These are phyloP conservation scores for Carnegiea gigantea DNA, from an alignment of 179 eudicot species.

Conservation along the genomic window DNA sequence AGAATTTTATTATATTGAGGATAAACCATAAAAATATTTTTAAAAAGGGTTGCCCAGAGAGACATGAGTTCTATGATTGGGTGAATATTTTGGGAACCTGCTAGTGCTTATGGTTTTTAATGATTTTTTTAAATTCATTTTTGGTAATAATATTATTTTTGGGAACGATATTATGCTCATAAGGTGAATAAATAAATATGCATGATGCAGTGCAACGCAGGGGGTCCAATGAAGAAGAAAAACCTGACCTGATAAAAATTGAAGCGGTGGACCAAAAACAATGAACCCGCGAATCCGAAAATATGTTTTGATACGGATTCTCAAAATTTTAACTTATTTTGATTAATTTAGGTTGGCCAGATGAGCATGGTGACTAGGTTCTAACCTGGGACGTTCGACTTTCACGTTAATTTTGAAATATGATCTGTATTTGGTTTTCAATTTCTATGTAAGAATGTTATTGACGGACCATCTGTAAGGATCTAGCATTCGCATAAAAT, in stretches of 20 bases:
- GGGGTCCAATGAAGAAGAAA: constrained; percentile 29
- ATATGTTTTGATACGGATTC: constrained; percentile 25
- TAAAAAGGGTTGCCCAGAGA: not conserved
- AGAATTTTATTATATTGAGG: constrained; percentile 15
- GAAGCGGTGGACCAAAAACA: constrained; percentile 32
- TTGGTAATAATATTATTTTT: not conserved
- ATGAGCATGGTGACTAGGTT: too few species aligned
- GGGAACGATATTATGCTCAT: not conserved
- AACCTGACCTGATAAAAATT: constrained; percentile 4
- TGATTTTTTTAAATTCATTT: not conserved
- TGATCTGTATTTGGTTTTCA: too few species aligned
- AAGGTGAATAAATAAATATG: not conserved
- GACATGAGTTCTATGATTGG: constrained; percentile 28
- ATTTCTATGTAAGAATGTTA: too few species aligned
- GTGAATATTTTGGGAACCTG: constrained; percentile 28
- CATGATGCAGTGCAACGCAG: constrained; percentile 27
- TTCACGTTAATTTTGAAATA: too few species aligned
- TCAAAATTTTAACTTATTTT: not conserved
- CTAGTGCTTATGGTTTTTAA: not conserved
- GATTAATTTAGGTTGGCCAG: not conserved
- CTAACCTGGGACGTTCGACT: too few species aligned
- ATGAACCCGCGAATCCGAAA: constrained; percentile 27
- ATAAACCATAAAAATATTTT: not conserved
- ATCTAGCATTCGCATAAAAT: too few species aligned
- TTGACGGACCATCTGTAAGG: too few species aligned